Percentiles rank a stretch among this genome's conserved stretches.
Conservation (phyloP, 352 stramenopile species). For the Thalassiosira exigua region DNA sequence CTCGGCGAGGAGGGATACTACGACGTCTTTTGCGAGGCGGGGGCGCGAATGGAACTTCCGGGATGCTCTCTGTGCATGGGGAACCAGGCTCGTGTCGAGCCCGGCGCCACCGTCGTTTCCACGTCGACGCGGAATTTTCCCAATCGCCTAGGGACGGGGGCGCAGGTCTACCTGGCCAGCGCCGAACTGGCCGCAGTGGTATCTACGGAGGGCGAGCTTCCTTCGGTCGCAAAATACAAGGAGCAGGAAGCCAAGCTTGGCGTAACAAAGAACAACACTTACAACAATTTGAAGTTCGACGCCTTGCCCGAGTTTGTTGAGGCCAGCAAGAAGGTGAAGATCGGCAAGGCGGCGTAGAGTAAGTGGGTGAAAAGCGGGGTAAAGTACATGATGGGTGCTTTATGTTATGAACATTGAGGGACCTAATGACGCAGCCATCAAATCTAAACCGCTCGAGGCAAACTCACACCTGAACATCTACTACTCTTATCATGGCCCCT, state of each 20-base stretch:
- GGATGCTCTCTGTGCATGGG: constrained; percentile 89
- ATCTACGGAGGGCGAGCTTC: constrained; percentile 84
- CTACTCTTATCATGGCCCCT: no score
- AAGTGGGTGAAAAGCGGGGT: constrained; percentile 72
- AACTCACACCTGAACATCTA: no score
- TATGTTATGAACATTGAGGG: no score
- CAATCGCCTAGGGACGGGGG: constrained; percentile 87
- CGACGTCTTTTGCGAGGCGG: constrained; percentile 85
- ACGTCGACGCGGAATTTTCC: constrained; percentile 89
- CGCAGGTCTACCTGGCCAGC: constrained; percentile 87
- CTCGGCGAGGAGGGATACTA: constrained; percentile 89
- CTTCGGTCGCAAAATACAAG: constrained; percentile 86
- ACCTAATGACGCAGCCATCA: no score
- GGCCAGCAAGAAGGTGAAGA: constrained; percentile 78
- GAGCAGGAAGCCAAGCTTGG: constrained; percentile 84
- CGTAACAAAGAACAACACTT: constrained; percentile 85
- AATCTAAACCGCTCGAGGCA: no score
- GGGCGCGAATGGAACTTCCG: constrained; percentile 88
- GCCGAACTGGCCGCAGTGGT: constrained; percentile 87
- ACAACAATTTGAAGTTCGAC: constrained; percentile 90
- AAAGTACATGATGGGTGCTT: not conserved
- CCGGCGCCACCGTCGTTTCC: constrained; percentile 86
- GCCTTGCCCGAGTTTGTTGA: constrained; percentile 86
- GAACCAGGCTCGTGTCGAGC: constrained; percentile 88
- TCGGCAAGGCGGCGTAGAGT: constrained; percentile 85